Evolutionary conservation across 2,329 filamentous ascomycete species (phyloP), one percentile per base, ranked within the genome.

Genomic region (Colletotrichum gigasporum): DNA sequence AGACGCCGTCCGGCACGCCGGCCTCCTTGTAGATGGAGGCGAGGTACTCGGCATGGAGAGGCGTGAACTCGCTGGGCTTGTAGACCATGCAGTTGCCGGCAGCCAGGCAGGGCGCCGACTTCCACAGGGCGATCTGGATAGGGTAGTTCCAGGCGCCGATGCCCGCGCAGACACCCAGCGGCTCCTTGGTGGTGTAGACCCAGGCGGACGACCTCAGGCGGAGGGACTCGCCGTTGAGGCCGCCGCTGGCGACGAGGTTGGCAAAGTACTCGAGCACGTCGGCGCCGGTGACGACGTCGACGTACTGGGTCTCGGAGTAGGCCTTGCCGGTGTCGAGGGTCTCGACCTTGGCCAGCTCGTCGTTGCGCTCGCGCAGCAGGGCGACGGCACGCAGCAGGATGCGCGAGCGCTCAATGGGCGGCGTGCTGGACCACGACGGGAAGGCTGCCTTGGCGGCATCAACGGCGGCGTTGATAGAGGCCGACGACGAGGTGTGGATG

Each of bases 121-220:
- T 96, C 93, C 93, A 96, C 2, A 96, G 83, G 8, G 93, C 93
- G 69, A 96, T 96, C 76, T 96, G 93, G 68, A 96, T 91, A 11
- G 93, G 93, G 74, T 96, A 96, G 78, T 96, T 96, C 93, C 93
- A 96, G 12, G 93, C 93, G 58, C 93, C 93, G 69, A 96, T 96
- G 61, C 92, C 93, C 12, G 87, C 93, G 75, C 93, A 96, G 12
- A 96, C 92, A 24, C 93, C 93, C 16, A 96, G 81, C 5, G 93
- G 85, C 70, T 92, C 91, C 75, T 96, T 95, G 72, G 88, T 90
- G 10, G 91, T 94, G 77, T 94, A 93, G 35, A 96, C 88, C 86
- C 90, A 94, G 4, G 93, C 92, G 69, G 93, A 90, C 52, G 89
- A 83, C 37, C 93, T 85, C 41, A 96, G 82, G 59, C 89, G 87